Conservation (phyloP, 78 protist species). For the Cavenderia fasciculata region DNA sequence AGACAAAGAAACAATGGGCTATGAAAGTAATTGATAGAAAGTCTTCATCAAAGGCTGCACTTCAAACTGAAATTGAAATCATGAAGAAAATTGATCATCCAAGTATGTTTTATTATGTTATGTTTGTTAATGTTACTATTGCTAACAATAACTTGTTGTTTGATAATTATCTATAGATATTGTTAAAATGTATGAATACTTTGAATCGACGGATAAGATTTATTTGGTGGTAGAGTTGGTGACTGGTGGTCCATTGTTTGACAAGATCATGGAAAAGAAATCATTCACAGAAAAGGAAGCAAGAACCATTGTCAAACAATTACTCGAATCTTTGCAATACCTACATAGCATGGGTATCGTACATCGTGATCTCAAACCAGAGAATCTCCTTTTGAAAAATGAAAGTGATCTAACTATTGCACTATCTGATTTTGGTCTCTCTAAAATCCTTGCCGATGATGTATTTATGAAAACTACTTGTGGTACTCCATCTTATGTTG, state of each 20-base stretch:
- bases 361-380: slow-evolving; percentile 93
- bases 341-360: slow-evolving; percentile 86
- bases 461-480: slow-evolving; percentile 83
- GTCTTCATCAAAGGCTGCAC: slow-evolving; percentile 27
- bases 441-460: slow-evolving; percentile 57
- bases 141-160: neutral
- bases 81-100: slow-evolving; percentile 58
- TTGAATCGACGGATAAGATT: slow-evolving; percentile 58
- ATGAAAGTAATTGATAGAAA: slow-evolving; percentile 75
- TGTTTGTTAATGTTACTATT: neutral
- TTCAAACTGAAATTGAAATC: slow-evolving; percentile 48
- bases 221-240: slow-evolving; percentile 62
- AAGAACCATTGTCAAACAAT: slow-evolving; percentile 52
- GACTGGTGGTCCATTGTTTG: slow-evolving; percentile 93
- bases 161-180: slow-evolving; percentile 3
- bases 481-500: slow-evolving; percentile 54
- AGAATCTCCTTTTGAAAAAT: slow-evolving; percentile 79
- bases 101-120: neutral
- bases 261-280: slow-evolving; percentile 83
- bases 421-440: slow-evolving; percentile 90
- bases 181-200: slow-evolving; percentile 65
- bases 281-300: slow-evolving; percentile 90
- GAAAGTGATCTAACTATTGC: slow-evolving; percentile 51
- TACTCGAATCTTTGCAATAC: slow-evolving; percentile 81
- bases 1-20: slow-evolving; percentile 57